phyloP scores from a whole-genome alignment of 768 basidiomycete genomes.

The Melanogaster broomeanus region DNA sequence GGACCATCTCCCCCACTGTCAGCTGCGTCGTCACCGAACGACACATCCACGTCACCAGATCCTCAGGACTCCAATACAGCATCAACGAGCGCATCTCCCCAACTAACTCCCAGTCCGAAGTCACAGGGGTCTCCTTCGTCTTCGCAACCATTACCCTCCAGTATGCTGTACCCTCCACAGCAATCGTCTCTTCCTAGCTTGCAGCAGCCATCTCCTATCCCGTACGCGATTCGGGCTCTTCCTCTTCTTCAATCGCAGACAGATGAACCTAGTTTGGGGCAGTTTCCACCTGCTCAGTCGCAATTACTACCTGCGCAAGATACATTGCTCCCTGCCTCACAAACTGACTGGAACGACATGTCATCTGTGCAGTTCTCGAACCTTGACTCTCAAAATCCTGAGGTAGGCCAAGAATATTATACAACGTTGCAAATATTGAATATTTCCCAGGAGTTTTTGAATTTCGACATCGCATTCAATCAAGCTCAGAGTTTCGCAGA shows the following conservation, averaged over 20 bases:
- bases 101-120: constrained; percentile 7
- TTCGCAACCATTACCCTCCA: constrained; percentile 6
- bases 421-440: background rate
- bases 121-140: constrained; percentile 21
- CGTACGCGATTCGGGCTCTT: constrained; percentile 9
- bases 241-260: constrained; percentile 2
- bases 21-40: constrained; percentile 47
- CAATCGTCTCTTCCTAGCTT: constrained; percentile 7
- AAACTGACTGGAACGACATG: constrained; percentile 14
- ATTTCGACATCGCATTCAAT: constrained; percentile 13
- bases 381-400: constrained; percentile 1
- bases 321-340: background rate
- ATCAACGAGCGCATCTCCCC: constrained; percentile 13
- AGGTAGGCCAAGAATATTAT: constrained; percentile 7
- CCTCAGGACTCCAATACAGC: constrained; percentile 5
- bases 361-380: background rate
- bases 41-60: constrained; percentile 20
- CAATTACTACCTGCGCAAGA: constrained; percentile 3
- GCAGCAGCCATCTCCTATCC: constrained; percentile 12
- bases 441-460: constrained; percentile 9
- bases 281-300: background rate
- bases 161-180: background rate
- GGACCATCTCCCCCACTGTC: constrained; percentile 59
- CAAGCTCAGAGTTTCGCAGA: constrained; percentile 7
- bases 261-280: background rate